These are phyloP conservation scores for Teunomyces cretensis DNA, from an alignment of 805 yeast genomes.

Conservation along the genomic window DNA sequence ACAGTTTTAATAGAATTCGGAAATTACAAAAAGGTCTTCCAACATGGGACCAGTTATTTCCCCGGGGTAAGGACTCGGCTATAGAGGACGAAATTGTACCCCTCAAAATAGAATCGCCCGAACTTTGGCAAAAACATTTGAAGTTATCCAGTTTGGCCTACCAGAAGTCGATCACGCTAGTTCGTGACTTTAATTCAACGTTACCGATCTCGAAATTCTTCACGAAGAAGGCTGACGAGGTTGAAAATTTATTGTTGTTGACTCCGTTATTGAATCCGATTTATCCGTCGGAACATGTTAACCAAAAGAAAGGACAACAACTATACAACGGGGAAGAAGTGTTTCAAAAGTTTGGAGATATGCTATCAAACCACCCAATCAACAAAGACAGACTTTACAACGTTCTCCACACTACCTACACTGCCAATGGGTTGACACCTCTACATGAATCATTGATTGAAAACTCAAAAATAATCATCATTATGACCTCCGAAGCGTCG, in stretches of 20 bases:
- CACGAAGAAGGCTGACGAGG: constrained; percentile 15
- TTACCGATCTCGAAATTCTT: constrained; percentile 49
- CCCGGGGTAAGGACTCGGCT: constrained; percentile 28
- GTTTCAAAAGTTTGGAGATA: constrained; percentile 51
- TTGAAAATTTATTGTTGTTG: constrained; percentile 31
- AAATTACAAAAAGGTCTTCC: constrained; percentile 42
- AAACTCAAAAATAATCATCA: constrained; percentile 49
- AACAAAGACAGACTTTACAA: constrained; percentile 35
- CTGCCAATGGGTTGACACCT: constrained; percentile 55
- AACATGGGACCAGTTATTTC: constrained; percentile 44
- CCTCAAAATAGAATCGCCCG: constrained; percentile 28
- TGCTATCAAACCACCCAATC: constrained; percentile 37
- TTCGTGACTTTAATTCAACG: constrained; percentile 51
- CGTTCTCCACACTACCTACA: constrained; percentile 57
- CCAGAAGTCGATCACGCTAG: constrained; percentile 50
- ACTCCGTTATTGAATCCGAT: constrained; percentile 41
- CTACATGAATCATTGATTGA: constrained; percentile 56
- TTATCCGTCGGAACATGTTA: constrained; percentile 16
- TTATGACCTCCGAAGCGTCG: constrained; percentile 57
- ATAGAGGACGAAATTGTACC: constrained; percentile 15
- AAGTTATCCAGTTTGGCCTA: constrained; percentile 47
- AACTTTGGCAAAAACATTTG: constrained; percentile 43
- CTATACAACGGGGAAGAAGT: constrained; percentile 50
- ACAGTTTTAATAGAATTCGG: constrained; percentile 44
- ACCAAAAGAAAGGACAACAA: constrained; percentile 9